Base-by-base conservation (phyloP, 306 rosid genomes). In the Rubus idaeus region DNA sequence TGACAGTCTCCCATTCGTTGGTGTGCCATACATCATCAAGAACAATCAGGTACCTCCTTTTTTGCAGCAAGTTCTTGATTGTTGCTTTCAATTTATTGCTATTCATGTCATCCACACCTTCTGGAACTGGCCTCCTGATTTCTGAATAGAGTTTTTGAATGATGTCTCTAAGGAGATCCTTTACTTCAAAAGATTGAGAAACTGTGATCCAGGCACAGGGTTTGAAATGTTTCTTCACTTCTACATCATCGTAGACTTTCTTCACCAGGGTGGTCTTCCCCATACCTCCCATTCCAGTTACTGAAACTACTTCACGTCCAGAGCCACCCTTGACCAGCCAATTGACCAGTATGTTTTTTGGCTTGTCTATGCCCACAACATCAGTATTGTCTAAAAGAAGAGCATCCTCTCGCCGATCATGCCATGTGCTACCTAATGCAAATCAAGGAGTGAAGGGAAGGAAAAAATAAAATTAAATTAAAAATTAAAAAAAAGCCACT, bases 231-330 rank as follows among this genome's bases (percentile, higher is more conserved):
- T 68, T 86, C 78, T 60, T 84, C 51, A 89, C 89, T 56, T 83
- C 79, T 46, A 81, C 71, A 68, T 85, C 91, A 80, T 89, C 93
- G 11, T 75, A 89, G 64, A 85, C 93, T 80, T 87, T 78, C 80
- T 87, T 89, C 70, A 82, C 88, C 78, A 89, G 42, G 35, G 93
- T 86, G 50, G 91, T 89, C 73, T 89, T 89, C 61, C 93, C 93
- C 78, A 89, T 73, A 56, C 93, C 93, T 23, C 93, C 93, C 91
- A 87, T 89, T 23, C 88, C 93, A 8, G 83, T 76, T n/a, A 87
- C 89, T 35, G 91, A 83, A 56, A 85, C 79, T 12, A 87, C 91
- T 70, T 67, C 61, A 17, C 83, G 82, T 45, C 51, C 77, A 0
- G 84, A 84, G 75, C 65, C 76, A 21, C 82, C 90, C 4, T 58